Conservation (phyloP, 441 rosid species). For the Populus hybrid region DNA sequence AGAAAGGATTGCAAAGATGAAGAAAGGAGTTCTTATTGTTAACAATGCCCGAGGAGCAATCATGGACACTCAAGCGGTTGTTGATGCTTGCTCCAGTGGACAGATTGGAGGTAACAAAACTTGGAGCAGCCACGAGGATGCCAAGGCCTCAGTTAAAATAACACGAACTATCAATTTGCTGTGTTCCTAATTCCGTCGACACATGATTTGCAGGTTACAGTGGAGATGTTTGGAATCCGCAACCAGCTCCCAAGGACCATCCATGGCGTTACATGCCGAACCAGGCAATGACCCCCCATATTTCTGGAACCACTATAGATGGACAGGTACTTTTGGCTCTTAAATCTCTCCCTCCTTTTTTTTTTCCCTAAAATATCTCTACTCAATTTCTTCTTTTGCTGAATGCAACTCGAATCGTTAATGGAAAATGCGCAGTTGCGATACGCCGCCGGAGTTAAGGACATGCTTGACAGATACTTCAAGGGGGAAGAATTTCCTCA, state of each 20-base stretch:
- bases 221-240: slow-evolving; percentile 97
- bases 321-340: slow-evolving; percentile 55
- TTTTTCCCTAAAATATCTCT: neutral
- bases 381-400: neutral
- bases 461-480: slow-evolving; percentile 87
- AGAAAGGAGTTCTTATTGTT: slow-evolving; percentile 85
- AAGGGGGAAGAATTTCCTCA: slow-evolving; percentile 83
- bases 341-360: neutral
- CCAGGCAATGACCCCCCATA: slow-evolving; percentile 97
- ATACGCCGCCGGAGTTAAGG: slow-evolving; percentile 86
- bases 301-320: slow-evolving; percentile 95
- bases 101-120: slow-evolving; percentile 66
- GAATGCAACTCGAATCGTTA: neutral
- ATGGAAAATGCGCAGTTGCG: slow-evolving; percentile 50
- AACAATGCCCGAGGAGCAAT: slow-evolving; percentile 97
- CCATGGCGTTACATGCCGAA: slow-evolving; percentile 99
- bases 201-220: slow-evolving; percentile 60
- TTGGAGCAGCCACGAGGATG: neutral
- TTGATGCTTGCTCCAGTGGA: slow-evolving; percentile 72
- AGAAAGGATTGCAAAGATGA: slow-evolving; percentile 78
- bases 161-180: neutral
- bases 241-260: slow-evolving; percentile 94
- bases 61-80: slow-evolving; percentile 92
- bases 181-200: neutral
- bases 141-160: neutral